These are phyloP conservation scores for Suhomyces tanzawaensis DNA, from an alignment of 805 yeast species.

Conservation along the genomic window DNA sequence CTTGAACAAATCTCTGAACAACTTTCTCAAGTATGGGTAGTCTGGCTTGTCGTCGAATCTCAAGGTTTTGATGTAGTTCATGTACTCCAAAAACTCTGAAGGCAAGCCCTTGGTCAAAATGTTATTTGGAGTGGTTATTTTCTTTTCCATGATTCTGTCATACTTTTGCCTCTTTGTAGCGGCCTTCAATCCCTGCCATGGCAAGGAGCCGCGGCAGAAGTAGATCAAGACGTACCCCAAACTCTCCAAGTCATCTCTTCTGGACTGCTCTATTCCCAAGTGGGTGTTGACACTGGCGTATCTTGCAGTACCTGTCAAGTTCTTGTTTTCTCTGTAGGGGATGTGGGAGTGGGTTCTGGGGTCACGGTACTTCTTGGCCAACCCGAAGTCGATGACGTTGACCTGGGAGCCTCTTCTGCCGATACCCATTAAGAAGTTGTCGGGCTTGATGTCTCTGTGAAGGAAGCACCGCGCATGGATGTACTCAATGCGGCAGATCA, in stretches of 20 bases:
- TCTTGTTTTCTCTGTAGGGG: conserved; percentile 94
- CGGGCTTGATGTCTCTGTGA: conserved; percentile 83
- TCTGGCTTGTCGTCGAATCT: conserved; percentile 97
- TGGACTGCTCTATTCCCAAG: conserved; percentile 92
- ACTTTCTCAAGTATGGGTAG: conserved; percentile 80
- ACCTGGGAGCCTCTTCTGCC: conserved; percentile 95
- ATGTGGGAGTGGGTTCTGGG: conserved; percentile 92
- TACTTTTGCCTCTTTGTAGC: conserved; percentile 96
- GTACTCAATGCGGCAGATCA: conserved; percentile 90
- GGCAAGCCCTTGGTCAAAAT: conserved; percentile 90
- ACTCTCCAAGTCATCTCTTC: conserved; percentile 95
- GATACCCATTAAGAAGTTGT: conserved; percentile 81
- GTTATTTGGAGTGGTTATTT: conserved; percentile 85
- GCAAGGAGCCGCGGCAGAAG: conserved; percentile 92
- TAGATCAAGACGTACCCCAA: conserved; percentile 92
- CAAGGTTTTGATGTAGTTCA: conserved; percentile 84
- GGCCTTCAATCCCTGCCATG: conserved; percentile 98
- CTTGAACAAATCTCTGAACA: conserved; percentile 84
- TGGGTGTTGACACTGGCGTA: conserved; percentile 95
- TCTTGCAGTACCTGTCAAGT: conserved; percentile 96
- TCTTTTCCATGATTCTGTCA: conserved; percentile 93
- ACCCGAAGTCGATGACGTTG: conserved; percentile 90
- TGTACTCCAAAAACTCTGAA: conserved; percentile 79
- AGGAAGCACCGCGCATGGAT: conserved; percentile 92
- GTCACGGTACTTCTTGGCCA: conserved; percentile 91